phyloP scores from a whole-genome alignment of 2,329 filamentous ascomycete species.

The Fusarium xyrophilum region DNA sequence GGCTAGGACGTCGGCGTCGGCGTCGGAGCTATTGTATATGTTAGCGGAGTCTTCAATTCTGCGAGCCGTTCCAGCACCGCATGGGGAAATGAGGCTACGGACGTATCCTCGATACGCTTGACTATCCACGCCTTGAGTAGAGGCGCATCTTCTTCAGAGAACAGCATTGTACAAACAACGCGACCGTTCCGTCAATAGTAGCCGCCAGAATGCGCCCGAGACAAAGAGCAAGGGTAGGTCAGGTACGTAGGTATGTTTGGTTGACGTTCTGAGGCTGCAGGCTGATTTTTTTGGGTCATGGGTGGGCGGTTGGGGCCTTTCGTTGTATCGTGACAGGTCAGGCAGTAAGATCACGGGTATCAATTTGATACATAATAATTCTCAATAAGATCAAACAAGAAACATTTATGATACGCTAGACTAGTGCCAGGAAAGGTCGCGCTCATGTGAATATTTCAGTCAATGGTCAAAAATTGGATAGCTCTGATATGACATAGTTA shows the following conservation, averaged over 20 bases:
- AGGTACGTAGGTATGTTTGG: background rate
- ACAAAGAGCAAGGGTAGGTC: background rate
- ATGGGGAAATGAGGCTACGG: slow-evolving; percentile 44
- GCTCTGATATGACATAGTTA: background rate
- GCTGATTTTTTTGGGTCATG: slow-evolving; percentile 25
- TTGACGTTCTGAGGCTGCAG: slow-evolving; percentile 24
- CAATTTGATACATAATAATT: background rate
- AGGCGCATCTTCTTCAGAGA: slow-evolving; percentile 66
- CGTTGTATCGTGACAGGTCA: slow-evolving; percentile 32
- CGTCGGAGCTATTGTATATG: slow-evolving; percentile 68
- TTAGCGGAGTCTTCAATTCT: slow-evolving; percentile 11
- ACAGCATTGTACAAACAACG: slow-evolving; percentile 58
- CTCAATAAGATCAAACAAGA: background rate
- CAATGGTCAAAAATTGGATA: background rate
- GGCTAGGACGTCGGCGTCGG: slow-evolving; percentile 80
- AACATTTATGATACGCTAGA: background rate
- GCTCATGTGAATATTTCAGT: background rate
- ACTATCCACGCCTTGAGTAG: slow-evolving; percentile 79
- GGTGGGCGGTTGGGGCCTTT: slow-evolving; percentile 5
- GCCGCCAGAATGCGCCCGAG: background rate
- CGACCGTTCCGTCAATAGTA: slow-evolving; percentile 1
- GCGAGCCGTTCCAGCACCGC: background rate
- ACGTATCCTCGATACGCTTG: slow-evolving; percentile 78
- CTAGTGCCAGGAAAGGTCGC: background rate
- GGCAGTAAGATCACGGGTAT: background rate